Percentiles rank a stretch among this genome's conserved stretches.
phyloP scores from a whole-genome alignment of 2,329 filamentous ascomycete genomes.

The Aspergillus intermedius region DNA sequence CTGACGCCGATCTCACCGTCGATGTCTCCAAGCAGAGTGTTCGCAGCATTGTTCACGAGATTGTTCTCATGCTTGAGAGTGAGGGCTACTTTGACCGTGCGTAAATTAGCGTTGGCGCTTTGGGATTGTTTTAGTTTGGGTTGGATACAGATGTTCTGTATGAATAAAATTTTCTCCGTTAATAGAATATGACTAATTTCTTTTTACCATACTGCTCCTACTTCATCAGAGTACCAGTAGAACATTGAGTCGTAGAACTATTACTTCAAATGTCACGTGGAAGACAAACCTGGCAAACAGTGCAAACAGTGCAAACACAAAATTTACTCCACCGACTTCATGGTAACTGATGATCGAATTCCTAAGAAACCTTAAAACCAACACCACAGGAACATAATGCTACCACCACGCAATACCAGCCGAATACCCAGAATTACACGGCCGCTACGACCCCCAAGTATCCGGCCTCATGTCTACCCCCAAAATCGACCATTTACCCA shows the following conservation, averaged over 20 bases:
- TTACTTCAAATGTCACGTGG: background rate
- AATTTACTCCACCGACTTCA: background rate
- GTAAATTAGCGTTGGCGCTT: conserved; percentile 14
- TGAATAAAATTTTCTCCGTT: conserved; percentile 5
- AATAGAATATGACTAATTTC: conserved; percentile 10
- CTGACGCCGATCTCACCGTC: conserved; percentile 75
- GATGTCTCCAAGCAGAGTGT: conserved; percentile 82
- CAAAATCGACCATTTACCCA: conserved; percentile 50
- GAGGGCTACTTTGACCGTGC: conserved; percentile 72
- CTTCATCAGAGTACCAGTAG: background rate
- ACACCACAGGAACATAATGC: conserved; percentile 21
- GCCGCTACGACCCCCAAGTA: conserved; percentile 31
- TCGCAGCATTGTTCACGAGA: conserved; percentile 91
- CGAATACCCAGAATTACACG: conserved; percentile 36
- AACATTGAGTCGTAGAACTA: too few relatives aligned
- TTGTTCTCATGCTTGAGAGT: conserved; percentile 85
- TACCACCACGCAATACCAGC: conserved; percentile 27
- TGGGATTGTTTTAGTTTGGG: conserved; percentile 10
- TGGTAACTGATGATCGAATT: background rate
- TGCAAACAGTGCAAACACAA: conserved; percentile 14
- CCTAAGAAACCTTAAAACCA: background rate
- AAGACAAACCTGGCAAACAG: conserved; percentile 13
- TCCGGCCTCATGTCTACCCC: conserved; percentile 2
- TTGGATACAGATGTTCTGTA: conserved; percentile 4
- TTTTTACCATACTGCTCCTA: background rate